Base-by-base conservation (phyloP, 139 green algal genomes). In the Coelastrella sp. region DNA sequence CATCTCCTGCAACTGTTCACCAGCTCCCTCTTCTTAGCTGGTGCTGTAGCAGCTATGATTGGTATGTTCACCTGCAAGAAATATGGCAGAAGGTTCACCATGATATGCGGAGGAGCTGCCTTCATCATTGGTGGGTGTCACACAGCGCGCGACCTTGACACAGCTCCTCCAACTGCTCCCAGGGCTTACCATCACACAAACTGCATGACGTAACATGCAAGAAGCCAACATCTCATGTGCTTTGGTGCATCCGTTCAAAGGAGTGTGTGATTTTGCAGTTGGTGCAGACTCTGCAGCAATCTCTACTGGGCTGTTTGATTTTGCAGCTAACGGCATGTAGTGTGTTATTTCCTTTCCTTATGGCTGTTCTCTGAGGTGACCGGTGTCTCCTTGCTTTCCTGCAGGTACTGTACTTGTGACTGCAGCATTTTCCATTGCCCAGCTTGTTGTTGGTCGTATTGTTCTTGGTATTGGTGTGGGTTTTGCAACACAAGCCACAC, bases 381-480 rank as follows among this genome's bases (percentile, higher is more conserved):
- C n/a, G 27, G 34, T 19, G 34, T 77, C 13, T 37, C 4, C 13
- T 32, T 59, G 27, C 40, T 57, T 13, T 13, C 45, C 45, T 62
- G 41, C 27, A 78, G 41, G 93, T 5, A 88, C 89, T 2, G 86
- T 67, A 8, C 86, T 96, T 9, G 79, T 91, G 35, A 82, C 89
- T 4, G 79, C 71, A 19, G 90, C 93, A 23, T 63, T 85, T 21
- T 21, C 92, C 25, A n/a, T 95, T 7, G 43, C 82, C 15, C 93
- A 94, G 93, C 90, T 98, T 8, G 84, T 96, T 32, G 77, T 93
- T 9, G 94, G 94, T 6, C 90, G 94, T 30, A 76, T 96, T 21
- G 76, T 93, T 23, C 86, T 97, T 21, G 94, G 94, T 23, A 66
- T 97, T 21, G 94, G 92, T 11, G 90, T 97, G 13, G 94, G 93